These are phyloP conservation scores for Agrocybe pediades DNA, from an alignment of 768 basidiomycete species.

Conservation along the genomic window DNA sequence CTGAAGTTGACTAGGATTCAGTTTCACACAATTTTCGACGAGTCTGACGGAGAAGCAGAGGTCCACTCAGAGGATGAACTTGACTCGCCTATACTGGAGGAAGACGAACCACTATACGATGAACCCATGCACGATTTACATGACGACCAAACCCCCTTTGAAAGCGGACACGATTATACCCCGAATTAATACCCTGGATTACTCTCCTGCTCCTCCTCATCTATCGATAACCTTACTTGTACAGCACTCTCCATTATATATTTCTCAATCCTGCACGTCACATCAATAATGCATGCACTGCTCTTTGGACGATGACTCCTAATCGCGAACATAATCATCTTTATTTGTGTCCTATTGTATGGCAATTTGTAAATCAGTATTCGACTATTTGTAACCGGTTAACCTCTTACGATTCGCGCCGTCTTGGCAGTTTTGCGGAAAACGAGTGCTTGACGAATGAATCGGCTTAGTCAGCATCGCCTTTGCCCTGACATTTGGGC, in stretches of 20 bases:
- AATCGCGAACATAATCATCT: constrained; percentile 10
- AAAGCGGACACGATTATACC: constrained; percentile 25
- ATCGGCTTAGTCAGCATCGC: no score
- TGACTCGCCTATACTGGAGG: constrained; percentile 68
- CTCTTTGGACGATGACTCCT: constrained; percentile 17
- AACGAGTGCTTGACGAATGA: no score
- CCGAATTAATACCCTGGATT: constrained; percentile 26
- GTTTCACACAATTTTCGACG: constrained; percentile 76
- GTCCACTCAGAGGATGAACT: constrained; percentile 58
- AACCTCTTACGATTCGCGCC: no score
- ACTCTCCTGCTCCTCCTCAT: constrained; percentile 10
- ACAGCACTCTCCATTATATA: background rate
- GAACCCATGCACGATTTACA: constrained; percentile 21
- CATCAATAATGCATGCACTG: constrained; percentile 9
- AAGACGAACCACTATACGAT: constrained; percentile 33
- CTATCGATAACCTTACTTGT: constrained; percentile 19
- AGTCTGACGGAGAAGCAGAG: constrained; percentile 62
- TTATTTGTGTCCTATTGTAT: constrained; percentile 1
- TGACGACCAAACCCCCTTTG: constrained; percentile 16
- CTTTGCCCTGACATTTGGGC: no score
- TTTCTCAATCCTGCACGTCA: constrained; percentile 4
- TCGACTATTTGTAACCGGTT: no score
- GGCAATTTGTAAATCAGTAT: background rate
- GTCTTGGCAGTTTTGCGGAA: no score
- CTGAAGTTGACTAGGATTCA: constrained; percentile 22